Percentiles rank a stretch among this genome's conserved stretches.
phyloP scores from a whole-genome alignment of 768 basidiomycete species.

The Tylopilus vinaceipallidus region DNA sequence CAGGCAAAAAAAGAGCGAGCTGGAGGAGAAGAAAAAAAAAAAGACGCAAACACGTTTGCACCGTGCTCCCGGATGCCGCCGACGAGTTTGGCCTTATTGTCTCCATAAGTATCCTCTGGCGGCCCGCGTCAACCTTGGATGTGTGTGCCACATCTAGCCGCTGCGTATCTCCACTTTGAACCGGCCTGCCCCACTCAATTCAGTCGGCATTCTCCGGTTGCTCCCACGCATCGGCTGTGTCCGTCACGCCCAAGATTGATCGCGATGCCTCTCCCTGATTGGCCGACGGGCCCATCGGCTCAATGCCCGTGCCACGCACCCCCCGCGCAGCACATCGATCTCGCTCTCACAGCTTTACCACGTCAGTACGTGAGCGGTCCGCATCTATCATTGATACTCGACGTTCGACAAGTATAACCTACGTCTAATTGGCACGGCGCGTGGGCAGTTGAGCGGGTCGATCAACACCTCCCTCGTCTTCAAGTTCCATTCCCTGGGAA shows the following conservation, averaged over 20 bases:
- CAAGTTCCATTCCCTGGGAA: no score
- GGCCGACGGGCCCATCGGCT: slow-evolving; percentile 6
- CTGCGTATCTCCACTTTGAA: slow-evolving; percentile 24
- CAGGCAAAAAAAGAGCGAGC: background rate
- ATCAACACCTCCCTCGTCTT: background rate
- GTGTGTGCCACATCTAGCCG: slow-evolving; percentile 8
- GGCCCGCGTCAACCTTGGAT: slow-evolving; percentile 10
- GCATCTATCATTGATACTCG: background rate
- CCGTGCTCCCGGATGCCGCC: slow-evolving; percentile 6
- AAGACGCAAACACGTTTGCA: slow-evolving; percentile 7
- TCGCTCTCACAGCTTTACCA: slow-evolving; percentile 2
- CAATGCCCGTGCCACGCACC: background rate
- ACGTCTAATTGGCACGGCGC: slow-evolving; percentile 13
- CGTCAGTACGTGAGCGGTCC: slow-evolving; percentile 16
- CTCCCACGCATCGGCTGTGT: slow-evolving; percentile 33
- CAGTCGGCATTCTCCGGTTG: slow-evolving; percentile 27
- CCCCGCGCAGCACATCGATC: background rate
- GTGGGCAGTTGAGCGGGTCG: slow-evolving; percentile 10
- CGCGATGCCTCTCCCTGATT: slow-evolving; percentile 19
- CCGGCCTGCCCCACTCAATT: slow-evolving; percentile 22
- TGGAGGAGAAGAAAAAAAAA: background rate
- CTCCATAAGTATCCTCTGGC: slow-evolving; percentile 6
- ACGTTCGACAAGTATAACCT: slow-evolving; percentile 6
- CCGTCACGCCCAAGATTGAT: slow-evolving; percentile 21
- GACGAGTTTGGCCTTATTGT: slow-evolving; percentile 15